Conservation (phyloP, 2,329 filamentous ascomycete genomes). For the Aspergillus nomiae region DNA sequence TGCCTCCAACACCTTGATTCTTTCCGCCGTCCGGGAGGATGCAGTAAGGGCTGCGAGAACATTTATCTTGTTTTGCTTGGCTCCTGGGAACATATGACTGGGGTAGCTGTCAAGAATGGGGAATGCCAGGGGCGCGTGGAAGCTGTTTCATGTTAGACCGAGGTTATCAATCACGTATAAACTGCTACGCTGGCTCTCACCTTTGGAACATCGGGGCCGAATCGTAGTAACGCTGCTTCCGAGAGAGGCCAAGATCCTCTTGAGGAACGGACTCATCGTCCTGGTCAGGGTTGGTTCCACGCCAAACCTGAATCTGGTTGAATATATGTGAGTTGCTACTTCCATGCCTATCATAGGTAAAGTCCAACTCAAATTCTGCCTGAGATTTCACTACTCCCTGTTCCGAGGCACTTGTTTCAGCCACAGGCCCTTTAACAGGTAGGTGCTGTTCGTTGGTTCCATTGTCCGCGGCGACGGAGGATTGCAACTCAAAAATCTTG, state of each 20-base stretch:
- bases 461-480: constrained; percentile 56
- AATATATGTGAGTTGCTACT: constrained; percentile 34
- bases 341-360: constrained; percentile 34
- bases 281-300: constrained; percentile 25
- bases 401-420: constrained; percentile 12
- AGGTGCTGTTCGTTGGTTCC: constrained; percentile 11
- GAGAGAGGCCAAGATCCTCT: constrained; percentile 28
- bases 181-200: constrained; percentile 19
- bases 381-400: constrained; percentile 22
- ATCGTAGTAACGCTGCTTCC: constrained; percentile 35
- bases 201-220: constrained; percentile 38
- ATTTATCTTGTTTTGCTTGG: constrained; percentile 48
- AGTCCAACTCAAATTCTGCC: constrained; percentile 42
- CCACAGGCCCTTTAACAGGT: not conserved
- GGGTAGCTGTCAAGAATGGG: constrained; percentile 86
- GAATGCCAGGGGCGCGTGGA: constrained; percentile 58
- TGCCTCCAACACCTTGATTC: constrained; percentile 66
- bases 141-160: constrained; percentile 28
- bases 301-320: constrained; percentile 37
- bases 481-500: constrained; percentile 72
- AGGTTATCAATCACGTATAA: not conserved
- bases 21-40: constrained; percentile 70
- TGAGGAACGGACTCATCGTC: constrained; percentile 15
- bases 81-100: constrained; percentile 63
- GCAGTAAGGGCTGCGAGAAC: constrained; percentile 66